phyloP scores from a whole-genome alignment of 163 green algal genomes.

The Chlamydomonas reinhardtii region DNA sequence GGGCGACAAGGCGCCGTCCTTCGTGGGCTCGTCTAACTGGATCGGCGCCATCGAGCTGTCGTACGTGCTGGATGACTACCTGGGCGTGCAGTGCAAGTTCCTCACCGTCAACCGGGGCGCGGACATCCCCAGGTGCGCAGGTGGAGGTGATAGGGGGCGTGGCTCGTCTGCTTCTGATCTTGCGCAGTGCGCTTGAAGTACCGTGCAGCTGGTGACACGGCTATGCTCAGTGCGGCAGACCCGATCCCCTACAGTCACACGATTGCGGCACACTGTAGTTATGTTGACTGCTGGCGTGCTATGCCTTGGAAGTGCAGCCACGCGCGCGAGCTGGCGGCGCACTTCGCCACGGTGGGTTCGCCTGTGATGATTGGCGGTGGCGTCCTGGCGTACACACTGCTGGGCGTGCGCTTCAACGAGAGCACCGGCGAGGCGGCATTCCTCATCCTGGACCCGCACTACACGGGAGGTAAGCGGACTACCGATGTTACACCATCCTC shows the following conservation, averaged over 20 bases:
- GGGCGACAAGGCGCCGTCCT: constrained; percentile 86
- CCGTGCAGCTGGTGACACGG: no score
- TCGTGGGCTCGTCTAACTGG: constrained; percentile 91
- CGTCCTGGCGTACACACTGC: constrained; percentile 97
- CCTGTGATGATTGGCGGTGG: constrained; percentile 93
- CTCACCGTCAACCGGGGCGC: constrained; percentile 78
- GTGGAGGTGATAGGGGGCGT: no score
- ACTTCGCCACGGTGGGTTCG: constrained; percentile 88
- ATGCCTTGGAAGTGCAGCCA: constrained; percentile 41
- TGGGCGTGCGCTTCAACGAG: constrained; percentile 94
- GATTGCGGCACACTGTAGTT: no score
- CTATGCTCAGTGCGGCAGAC: no score
- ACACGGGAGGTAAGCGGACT: constrained; percentile 80
- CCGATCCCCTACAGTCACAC: no score
- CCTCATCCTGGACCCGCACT: constrained; percentile 98
- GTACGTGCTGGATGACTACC: constrained; percentile 89
- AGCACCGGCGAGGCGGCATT: constrained; percentile 89
- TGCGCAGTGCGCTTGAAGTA: no score
- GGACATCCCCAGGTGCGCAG: constrained; percentile 75
- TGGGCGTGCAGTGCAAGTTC: constrained; percentile 83
- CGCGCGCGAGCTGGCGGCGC: constrained; percentile 84
- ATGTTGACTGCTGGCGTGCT: no score
- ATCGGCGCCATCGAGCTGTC: constrained; percentile 97
- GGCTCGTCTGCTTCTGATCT: no score
- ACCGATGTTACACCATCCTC: no score